Conservation (phyloP, 352 stramenopile species). For the Phytophthora sansomeana region DNA sequence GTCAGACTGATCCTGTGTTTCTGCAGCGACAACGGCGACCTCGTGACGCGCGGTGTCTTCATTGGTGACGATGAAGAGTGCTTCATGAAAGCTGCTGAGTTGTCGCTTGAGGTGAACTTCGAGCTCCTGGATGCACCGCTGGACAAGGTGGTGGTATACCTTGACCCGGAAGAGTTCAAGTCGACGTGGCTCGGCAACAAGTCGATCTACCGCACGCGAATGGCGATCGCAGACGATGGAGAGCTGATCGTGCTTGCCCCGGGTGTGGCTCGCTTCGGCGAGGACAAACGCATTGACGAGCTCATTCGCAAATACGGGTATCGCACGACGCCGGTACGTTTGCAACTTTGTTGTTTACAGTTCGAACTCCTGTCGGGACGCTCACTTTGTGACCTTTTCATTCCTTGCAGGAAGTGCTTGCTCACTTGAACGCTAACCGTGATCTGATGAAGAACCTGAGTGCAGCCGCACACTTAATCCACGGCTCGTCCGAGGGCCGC, state of each 20-base stretch:
- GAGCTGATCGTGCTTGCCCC: constrained; percentile 96
- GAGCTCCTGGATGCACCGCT: constrained; percentile 92
- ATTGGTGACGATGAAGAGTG: constrained; percentile 97
- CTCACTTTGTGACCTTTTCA: constrained; percentile 1
- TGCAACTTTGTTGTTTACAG: constrained; percentile 1
- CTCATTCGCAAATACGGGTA: constrained; percentile 98
- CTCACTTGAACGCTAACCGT: constrained; percentile 90
- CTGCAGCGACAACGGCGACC: constrained; percentile 52
- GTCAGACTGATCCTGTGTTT: constrained; percentile 5
- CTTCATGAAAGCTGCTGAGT: constrained; percentile 94
- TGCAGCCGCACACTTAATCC: constrained; percentile 96
- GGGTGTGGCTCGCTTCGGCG: constrained; percentile 94
- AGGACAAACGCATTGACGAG: constrained; percentile 94
- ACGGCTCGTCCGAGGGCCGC: constrained; percentile 97
- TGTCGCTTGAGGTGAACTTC: constrained; percentile 97
- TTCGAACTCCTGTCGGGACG: neutral
- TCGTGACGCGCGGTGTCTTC: constrained; percentile 93
- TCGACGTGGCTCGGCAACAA: constrained; percentile 99
- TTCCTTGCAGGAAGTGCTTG: constrained; percentile 87
- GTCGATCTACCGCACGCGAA: constrained; percentile 97
- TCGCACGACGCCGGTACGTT: constrained; percentile 91
- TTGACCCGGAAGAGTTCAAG: constrained; percentile 97
- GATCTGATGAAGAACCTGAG: constrained; percentile 97
- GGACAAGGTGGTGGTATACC: constrained; percentile 96
- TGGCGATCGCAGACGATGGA: constrained; percentile 96